These are phyloP conservation scores for Thielaviopsis punctulata DNA, from an alignment of 2,329 filamentous ascomycete genomes.

Conservation along the genomic window DNA sequence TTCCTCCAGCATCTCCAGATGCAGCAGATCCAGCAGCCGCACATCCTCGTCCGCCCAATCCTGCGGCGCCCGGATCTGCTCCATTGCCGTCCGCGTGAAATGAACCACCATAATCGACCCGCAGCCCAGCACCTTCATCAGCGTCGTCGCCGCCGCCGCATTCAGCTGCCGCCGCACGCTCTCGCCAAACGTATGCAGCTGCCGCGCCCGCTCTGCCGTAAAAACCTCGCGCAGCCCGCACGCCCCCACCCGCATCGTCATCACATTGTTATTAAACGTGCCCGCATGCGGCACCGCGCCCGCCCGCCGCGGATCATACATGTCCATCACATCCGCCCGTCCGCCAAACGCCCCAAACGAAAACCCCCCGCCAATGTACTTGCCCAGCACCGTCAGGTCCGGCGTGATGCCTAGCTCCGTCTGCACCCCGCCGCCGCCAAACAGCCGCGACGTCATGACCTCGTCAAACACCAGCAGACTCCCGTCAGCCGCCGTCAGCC, in stretches of 20 bases:
- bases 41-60: slow-evolving; percentile 6
- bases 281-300: slow-evolving; percentile 35
- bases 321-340: slow-evolving; percentile 36
- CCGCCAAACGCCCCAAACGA: slow-evolving; percentile 53
- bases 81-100: slow-evolving; percentile 20
- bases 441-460: slow-evolving; percentile 49
- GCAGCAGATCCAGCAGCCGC: slow-evolving; percentile 24
- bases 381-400: slow-evolving; percentile 47
- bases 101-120: slow-evolving; percentile 23
- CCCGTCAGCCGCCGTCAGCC: slow-evolving; percentile 21
- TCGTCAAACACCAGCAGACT: slow-evolving; percentile 53
- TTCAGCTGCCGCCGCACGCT: slow-evolving; percentile 18
- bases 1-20: slow-evolving; percentile 28
- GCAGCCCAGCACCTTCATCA: slow-evolving; percentile 22
- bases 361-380: slow-evolving; percentile 49
- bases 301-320: slow-evolving; percentile 32
- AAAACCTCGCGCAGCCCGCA: slow-evolving; percentile 21
- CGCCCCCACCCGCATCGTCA: slow-evolving; percentile 29
- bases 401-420: slow-evolving; percentile 28
- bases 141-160: slow-evolving; percentile 19
- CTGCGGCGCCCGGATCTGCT: slow-evolving; percentile 16
- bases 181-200: slow-evolving; percentile 20
- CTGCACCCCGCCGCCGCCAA: slow-evolving; percentile 29
- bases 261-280: slow-evolving; percentile 50
- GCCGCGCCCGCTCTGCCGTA: slow-evolving; percentile 18